Conservation (phyloP, 352 stramenopile genomes). For the Lagenidium giganteum region DNA sequence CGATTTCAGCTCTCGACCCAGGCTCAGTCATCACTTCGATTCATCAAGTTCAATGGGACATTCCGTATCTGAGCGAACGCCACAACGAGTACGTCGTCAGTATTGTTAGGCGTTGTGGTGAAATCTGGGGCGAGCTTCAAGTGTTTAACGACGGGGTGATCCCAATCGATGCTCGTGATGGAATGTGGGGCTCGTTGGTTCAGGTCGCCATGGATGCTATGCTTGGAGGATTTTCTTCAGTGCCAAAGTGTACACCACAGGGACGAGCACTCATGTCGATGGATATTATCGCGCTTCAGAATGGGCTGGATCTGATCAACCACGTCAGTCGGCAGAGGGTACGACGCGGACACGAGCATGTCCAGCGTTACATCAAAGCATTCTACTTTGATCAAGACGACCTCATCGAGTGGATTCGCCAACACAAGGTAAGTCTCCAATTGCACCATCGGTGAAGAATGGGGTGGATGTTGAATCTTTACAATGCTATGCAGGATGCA, state of each 20-base stretch:
- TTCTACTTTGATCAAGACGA: conserved; percentile 88
- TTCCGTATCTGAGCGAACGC: conserved; percentile 57
- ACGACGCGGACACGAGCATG: conserved; percentile 49
- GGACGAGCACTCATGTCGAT: conserved; percentile 96
- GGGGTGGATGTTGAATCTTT: background rate
- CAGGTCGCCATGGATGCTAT: conserved; percentile 87
- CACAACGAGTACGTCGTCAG: conserved; percentile 79
- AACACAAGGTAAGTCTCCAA: conserved; percentile 59
- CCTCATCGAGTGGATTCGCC: conserved; percentile 75
- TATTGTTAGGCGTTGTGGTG: conserved; percentile 76
- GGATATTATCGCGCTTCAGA: conserved; percentile 90
- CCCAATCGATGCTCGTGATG: conserved; percentile 55
- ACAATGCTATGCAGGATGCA: conserved; percentile 22
- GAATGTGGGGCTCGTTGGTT: conserved; percentile 80
- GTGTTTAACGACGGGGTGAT: conserved; percentile 63
- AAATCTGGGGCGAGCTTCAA: conserved; percentile 70
- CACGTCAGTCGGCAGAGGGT: conserved; percentile 51
- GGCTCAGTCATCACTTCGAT: conserved; percentile 37
- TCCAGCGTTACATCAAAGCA: conserved; percentile 85
- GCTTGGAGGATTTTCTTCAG: conserved; percentile 88
- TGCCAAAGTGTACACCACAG: conserved; percentile 90
- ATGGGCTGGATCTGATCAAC: conserved; percentile 79
- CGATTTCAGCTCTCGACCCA: conserved; percentile 36
- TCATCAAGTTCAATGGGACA: conserved; percentile 52
- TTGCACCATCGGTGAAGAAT: background rate